Percentiles rank a stretch among this genome's conserved stretches.
Conservation (phyloP, 2,329 filamentous ascomycete genomes). For the Fusarium verrucosum region DNA sequence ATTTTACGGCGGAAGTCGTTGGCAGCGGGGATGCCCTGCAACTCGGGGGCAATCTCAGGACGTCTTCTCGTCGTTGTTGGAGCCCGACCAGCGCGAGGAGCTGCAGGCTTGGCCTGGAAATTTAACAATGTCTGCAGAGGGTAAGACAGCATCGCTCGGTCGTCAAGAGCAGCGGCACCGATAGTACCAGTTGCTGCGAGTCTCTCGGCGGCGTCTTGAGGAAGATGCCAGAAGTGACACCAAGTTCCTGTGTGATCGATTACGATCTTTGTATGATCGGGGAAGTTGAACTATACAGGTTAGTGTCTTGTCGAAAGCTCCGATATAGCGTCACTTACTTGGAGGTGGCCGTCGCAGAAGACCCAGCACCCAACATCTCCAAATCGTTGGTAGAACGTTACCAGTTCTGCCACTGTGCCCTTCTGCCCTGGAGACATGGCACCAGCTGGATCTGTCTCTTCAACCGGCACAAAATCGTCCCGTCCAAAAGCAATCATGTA, state of each 20-base stretch:
- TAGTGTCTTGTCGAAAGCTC: constrained; percentile 21
- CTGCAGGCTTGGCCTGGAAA: constrained; percentile 62
- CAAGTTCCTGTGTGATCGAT: constrained; percentile 77
- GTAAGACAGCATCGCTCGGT: constrained; percentile 76
- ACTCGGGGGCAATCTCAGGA: constrained; percentile 67
- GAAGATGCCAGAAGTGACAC: constrained; percentile 81
- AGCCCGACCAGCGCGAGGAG: constrained; percentile 54
- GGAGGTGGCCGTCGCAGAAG: constrained; percentile 81
- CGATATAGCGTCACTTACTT: constrained; percentile 56
- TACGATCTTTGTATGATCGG: constrained; percentile 86
- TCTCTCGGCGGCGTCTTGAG: constrained; percentile 73
- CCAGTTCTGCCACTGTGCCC: constrained; percentile 62
- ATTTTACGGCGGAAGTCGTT: constrained; percentile 81
- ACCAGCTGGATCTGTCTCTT: constrained; percentile 56
- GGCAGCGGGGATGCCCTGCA: constrained; percentile 72
- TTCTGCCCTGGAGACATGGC: constrained; percentile 52
- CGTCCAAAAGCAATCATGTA: constrained; percentile 79
- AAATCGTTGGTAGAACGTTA: constrained; percentile 83
- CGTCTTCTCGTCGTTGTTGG: constrained; percentile 62
- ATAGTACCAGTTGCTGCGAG: constrained; percentile 73
- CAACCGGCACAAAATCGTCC: constrained; percentile 67
- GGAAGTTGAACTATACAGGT: constrained; percentile 78
- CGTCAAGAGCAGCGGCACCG: constrained; percentile 73
- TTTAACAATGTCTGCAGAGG: constrained; percentile 78
- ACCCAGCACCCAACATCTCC: constrained; percentile 85